Evolutionary conservation across 2,329 filamentous ascomycete genomes (phyloP).

Genomic region (Aspergillus puulaauensis): DNA sequence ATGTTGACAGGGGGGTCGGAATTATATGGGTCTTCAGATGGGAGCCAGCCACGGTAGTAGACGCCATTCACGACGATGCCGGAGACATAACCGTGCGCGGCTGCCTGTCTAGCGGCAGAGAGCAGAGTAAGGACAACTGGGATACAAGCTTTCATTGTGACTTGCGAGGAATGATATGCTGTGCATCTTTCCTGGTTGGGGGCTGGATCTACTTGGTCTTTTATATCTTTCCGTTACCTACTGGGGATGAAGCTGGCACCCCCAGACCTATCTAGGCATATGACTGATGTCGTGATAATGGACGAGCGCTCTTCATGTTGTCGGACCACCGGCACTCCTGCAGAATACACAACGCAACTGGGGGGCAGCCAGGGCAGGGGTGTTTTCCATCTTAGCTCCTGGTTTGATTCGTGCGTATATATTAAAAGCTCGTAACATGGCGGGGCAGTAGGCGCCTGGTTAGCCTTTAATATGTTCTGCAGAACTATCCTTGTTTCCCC

Average conservation of each 20-base stretch:
- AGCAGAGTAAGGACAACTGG: neutral
- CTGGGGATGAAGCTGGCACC: neutral
- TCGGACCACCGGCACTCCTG: neutral
- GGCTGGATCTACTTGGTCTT: neutral
- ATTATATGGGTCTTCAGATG: slow-evolving; percentile 33
- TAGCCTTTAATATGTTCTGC: neutral
- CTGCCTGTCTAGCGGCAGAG: neutral
- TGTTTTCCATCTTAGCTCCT: neutral
- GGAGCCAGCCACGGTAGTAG: slow-evolving; percentile 40
- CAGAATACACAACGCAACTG: neutral
- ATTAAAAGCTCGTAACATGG: neutral
- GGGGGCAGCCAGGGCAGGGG: neutral
- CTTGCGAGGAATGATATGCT: neutral
- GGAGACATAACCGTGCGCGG: slow-evolving; percentile 39
- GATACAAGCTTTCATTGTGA: neutral
- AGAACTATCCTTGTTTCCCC: neutral
- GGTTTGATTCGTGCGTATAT: neutral
- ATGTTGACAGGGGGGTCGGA: slow-evolving; percentile 44
- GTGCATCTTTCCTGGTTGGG: neutral
- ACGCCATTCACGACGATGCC: slow-evolving; percentile 36
- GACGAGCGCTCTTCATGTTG: too few species aligned
- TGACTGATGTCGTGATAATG: too few species aligned
- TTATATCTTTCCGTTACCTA: neutral
- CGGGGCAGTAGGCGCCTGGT: neutral
- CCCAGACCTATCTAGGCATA: too few species aligned